phyloP scores from a whole-genome alignment of 352 stramenopile species.

The Globisporangium radiosum region DNA sequence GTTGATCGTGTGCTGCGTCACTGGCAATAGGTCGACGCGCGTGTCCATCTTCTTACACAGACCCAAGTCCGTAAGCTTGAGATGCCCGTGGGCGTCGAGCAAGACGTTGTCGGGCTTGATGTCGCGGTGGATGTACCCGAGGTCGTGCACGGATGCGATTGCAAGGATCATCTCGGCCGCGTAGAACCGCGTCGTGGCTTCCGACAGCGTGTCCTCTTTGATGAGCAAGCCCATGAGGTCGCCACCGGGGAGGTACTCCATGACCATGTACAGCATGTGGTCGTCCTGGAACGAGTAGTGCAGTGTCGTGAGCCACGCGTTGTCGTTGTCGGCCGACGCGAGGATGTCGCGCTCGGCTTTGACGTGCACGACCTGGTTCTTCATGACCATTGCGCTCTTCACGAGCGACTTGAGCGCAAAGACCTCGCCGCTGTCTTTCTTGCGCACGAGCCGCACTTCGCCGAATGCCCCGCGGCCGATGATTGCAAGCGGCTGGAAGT shows the following conservation, averaged over 20 bases:
- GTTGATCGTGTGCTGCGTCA: constrained; percentile 68
- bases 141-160: constrained; percentile 96
- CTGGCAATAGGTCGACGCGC: constrained; percentile 65
- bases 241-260: constrained; percentile 98
- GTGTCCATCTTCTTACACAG: constrained; percentile 96
- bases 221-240: constrained; percentile 99
- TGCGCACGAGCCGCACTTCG: constrained; percentile 90
- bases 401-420: constrained; percentile 92
- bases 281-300: constrained; percentile 97
- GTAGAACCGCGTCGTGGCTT: constrained; percentile 92
- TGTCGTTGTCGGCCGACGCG: constrained; percentile 90
- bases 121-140: constrained; percentile 99
- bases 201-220: constrained; percentile 95
- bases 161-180: constrained; percentile 97
- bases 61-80: constrained; percentile 99
- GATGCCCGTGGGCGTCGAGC: constrained; percentile 95
- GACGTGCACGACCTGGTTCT: constrained; percentile 95
- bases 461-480: constrained; percentile 99
- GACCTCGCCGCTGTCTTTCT: constrained; percentile 78
- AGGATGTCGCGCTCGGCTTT: constrained; percentile 97
- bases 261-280: constrained; percentile 90
- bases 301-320: constrained; percentile 95
- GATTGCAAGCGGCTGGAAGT: constrained; percentile 96
- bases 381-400: constrained; percentile 88
- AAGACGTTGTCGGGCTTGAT: constrained; percentile 98